Conservation (phyloP, 768 basidiomycete species). For the Sutorius australiensis region DNA sequence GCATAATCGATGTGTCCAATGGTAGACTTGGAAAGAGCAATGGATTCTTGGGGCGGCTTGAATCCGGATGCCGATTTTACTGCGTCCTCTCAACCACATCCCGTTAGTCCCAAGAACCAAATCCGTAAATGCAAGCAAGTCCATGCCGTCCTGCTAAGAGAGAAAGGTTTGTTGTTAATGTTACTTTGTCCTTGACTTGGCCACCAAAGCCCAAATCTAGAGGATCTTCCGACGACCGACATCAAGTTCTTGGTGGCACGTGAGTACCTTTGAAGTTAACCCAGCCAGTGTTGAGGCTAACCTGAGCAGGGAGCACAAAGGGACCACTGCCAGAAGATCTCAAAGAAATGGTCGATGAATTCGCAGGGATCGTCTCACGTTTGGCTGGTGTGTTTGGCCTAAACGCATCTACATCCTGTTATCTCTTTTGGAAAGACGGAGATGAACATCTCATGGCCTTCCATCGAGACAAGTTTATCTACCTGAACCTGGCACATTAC, state of each 20-base stretch:
- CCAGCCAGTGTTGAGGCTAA: neutral
- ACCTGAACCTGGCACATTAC: slow-evolving; percentile 14
- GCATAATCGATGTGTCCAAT: neutral
- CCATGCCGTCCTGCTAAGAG: neutral
- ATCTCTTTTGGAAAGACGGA: slow-evolving; percentile 15
- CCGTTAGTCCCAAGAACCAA: neutral
- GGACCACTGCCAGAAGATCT: neutral
- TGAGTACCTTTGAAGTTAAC: neutral
- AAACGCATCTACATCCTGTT: neutral
- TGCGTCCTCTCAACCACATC: neutral
- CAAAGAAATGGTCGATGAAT: neutral
- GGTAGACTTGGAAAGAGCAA: slow-evolving; percentile 1
- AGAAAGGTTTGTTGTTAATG: neutral
- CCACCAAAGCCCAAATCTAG: neutral
- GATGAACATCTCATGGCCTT: slow-evolving; percentile 18
- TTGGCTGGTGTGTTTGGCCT: slow-evolving; percentile 3
- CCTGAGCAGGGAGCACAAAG: neutral
- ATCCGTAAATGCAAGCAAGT: slow-evolving; percentile 8
- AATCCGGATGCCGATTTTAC: neutral
- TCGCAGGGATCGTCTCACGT: slow-evolving; percentile 1
- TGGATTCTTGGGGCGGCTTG: neutral
- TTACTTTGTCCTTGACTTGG: too few species aligned
- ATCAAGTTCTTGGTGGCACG: slow-evolving; percentile 13
- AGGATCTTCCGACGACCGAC: neutral
- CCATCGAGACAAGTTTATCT: slow-evolving; percentile 4